phyloP scores from a whole-genome alignment of 208 protist genomes.

The Lotmaria passim region DNA sequence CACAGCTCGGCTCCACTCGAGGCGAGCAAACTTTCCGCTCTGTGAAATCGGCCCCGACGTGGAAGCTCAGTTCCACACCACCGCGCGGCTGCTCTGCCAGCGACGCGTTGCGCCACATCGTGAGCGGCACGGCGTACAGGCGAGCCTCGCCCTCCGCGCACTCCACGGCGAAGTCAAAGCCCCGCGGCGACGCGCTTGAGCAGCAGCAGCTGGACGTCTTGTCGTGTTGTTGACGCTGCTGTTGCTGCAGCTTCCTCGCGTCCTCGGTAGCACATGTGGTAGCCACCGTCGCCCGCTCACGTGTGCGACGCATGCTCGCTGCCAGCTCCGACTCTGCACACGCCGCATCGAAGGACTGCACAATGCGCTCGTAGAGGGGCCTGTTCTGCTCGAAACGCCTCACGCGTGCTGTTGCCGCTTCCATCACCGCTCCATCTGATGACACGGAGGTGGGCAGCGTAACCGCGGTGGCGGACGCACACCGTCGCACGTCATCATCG shows the following conservation, averaged over 20 bases:
- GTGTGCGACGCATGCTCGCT: constrained; percentile 12
- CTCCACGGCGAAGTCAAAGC: not conserved
- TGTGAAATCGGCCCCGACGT: constrained; percentile 18
- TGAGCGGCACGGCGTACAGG: constrained; percentile 19
- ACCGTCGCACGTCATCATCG: not conserved
- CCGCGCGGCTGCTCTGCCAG: not conserved
- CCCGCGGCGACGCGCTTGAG: not conserved
- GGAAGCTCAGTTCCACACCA: constrained; percentile 23
- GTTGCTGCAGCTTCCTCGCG: not conserved
- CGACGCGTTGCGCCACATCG: constrained; percentile 17
- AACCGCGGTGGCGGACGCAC: not conserved
- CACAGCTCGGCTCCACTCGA: too few relatives aligned
- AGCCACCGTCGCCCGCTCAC: constrained; percentile 1
- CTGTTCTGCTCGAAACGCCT: constrained; percentile 26
- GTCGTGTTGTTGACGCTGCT: not conserved
- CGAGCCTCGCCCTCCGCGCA: constrained; percentile 26
- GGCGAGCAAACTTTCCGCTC: too few relatives aligned
- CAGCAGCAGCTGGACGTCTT: not conserved
- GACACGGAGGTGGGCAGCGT: too few relatives aligned
- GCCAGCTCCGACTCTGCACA: constrained; percentile 12
- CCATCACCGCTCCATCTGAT: too few relatives aligned
- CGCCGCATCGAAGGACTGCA: constrained; percentile 26
- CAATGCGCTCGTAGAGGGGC: constrained; percentile 38
- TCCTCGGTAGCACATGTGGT: not conserved
- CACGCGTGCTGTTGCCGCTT: not conserved